Evolutionary conservation across 2,329 filamentous ascomycete genomes (phyloP).

Genomic region (Fusarium bulbicola): DNA sequence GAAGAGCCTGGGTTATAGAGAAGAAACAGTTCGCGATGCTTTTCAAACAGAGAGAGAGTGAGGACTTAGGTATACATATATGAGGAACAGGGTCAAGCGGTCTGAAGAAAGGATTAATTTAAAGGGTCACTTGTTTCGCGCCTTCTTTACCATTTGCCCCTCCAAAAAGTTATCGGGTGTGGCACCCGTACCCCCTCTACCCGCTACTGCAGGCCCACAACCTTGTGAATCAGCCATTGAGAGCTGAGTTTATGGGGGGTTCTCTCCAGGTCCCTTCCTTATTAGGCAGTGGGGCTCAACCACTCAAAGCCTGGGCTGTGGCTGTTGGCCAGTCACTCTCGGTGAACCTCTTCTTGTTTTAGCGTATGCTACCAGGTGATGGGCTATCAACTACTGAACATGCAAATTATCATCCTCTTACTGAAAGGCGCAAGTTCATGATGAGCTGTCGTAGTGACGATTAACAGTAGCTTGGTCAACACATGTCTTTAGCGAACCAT

Average conservation of each 20-base stretch:
- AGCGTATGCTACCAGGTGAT: constrained; percentile 1
- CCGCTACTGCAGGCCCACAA: constrained; percentile 26
- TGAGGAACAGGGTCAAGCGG: constrained; percentile 23
- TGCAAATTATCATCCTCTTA: background rate
- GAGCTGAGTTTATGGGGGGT: constrained; percentile 1
- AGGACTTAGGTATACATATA: background rate
- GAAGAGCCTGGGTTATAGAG: background rate
- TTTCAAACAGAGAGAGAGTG: background rate
- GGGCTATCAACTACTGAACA: background rate
- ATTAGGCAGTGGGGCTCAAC: constrained; percentile 36
- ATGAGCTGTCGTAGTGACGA: background rate
- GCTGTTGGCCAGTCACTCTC: constrained; percentile 36
- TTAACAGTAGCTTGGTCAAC: background rate
- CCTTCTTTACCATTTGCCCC: constrained; percentile 40
- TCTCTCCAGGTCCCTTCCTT: constrained; percentile 25
- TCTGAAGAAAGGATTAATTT: constrained; percentile 38
- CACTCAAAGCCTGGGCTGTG: constrained; percentile 14
- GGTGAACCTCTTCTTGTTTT: constrained; percentile 40
- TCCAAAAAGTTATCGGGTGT: constrained; percentile 35
- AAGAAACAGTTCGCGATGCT: background rate
- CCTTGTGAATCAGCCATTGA: constrained; percentile 34
- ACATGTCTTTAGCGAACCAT: background rate
- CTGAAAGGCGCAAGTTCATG: background rate
- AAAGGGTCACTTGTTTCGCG: constrained; percentile 35
- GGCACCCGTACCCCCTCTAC: constrained; percentile 35